Conservation (phyloP, 176 grass and related monocot species). For the Dendrocalamus sinicus region DNA sequence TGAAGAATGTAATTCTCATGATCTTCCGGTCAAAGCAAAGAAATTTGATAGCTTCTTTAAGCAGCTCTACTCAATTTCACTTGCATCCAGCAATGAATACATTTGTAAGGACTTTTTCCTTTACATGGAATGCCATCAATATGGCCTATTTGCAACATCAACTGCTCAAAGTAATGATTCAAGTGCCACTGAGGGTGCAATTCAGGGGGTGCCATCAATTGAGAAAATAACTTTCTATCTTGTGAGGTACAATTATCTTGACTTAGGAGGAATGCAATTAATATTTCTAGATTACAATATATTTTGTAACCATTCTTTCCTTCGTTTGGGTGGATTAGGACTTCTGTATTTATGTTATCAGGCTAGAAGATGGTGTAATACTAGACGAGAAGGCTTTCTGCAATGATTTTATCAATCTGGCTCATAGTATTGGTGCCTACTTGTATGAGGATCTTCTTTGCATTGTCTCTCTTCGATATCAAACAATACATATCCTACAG, state of each 20-base stretch:
- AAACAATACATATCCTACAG: slow-evolving; percentile 95
- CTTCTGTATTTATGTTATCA: slow-evolving; percentile 55
- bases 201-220: slow-evolving; percentile 81
- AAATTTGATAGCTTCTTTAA: slow-evolving; percentile 85
- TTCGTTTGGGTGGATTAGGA: slow-evolving; percentile 42
- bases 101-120: slow-evolving; percentile 97
- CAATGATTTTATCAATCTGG: slow-evolving; percentile 94
- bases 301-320: slow-evolving; percentile 42
- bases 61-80: slow-evolving; percentile 72
- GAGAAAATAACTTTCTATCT: slow-evolving; percentile 98
- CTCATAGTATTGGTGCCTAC: slow-evolving; percentile 90
- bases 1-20: slow-evolving; percentile 59
- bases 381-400: slow-evolving; percentile 85
- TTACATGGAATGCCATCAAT: slow-evolving; percentile 66
- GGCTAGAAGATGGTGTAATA: slow-evolving; percentile 78
- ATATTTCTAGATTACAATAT: neutral
- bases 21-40: slow-evolving; percentile 61
- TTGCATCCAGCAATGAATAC: slow-evolving; percentile 78
- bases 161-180: slow-evolving; percentile 71
- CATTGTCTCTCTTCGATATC: slow-evolving; percentile 87
- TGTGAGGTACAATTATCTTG: slow-evolving; percentile 70
- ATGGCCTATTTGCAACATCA: slow-evolving; percentile 91
- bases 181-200: slow-evolving; percentile 63
- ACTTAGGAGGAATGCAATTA: slow-evolving; percentile 20
- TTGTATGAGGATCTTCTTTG: slow-evolving; percentile 95